Conservation (phyloP, 2,329 filamentous ascomycete genomes). For the Paraconiothyrium brasiliense region DNA sequence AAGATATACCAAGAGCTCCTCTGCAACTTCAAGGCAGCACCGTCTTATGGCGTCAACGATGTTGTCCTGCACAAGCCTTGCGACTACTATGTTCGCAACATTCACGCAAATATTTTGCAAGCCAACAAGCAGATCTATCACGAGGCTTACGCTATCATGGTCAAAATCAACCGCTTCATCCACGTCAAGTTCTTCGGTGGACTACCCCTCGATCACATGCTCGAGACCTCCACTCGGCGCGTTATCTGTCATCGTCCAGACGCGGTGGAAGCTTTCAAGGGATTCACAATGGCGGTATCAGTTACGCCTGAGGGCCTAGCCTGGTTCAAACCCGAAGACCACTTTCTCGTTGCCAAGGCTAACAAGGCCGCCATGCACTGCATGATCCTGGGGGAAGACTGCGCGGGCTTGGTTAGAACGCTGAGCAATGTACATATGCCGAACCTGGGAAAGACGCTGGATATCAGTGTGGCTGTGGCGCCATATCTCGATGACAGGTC, state of each 20-base stretch:
- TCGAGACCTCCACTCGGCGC: not conserved
- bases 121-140: not conserved
- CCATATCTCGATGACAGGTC: not conserved
- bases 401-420: not conserved
- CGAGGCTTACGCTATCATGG: constrained; percentile 4
- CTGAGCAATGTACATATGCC: not conserved
- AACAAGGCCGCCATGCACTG: not conserved
- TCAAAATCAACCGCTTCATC: constrained; percentile 9
- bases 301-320: not conserved
- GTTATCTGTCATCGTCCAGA: not conserved
- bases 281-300: constrained; percentile 4
- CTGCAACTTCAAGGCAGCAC: constrained; percentile 3
- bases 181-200: not conserved
- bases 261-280: constrained; percentile 2
- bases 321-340: not conserved
- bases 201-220: not conserved
- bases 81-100: constrained; percentile 3
- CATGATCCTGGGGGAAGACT: constrained; percentile 10
- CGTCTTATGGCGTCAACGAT: not conserved
- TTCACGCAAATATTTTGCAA: constrained; percentile 1
- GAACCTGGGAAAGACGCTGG: not conserved
- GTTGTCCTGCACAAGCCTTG: not conserved
- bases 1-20: not conserved
- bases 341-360: not conserved
- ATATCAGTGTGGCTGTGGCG: not conserved